phyloP scores from a whole-genome alignment of 768 basidiomycete species.

The Podaxis sp. region DNA sequence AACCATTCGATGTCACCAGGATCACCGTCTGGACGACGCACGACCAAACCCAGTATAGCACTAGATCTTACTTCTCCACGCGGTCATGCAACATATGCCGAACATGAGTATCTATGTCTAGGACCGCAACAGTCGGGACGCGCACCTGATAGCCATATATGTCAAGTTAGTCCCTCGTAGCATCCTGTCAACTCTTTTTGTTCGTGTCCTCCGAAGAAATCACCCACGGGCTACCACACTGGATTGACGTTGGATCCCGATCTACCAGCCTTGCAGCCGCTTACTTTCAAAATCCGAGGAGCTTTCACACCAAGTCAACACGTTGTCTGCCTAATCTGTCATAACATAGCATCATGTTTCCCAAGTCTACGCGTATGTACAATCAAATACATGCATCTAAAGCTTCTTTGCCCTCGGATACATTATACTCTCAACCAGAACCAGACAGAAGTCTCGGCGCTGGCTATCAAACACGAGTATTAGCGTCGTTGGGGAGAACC shows the following conservation, averaged over 20 bases:
- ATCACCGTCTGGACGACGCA: background rate
- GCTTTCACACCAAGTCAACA: background rate
- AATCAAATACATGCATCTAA: background rate
- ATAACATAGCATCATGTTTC: background rate
- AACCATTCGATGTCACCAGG: too few relatives aligned
- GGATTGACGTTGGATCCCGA: background rate
- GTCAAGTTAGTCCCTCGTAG: background rate
- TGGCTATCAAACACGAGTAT: background rate
- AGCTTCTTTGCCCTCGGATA: background rate
- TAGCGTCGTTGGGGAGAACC: background rate
- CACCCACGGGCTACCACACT: background rate
- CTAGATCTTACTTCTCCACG: background rate
- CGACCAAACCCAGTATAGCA: background rate
- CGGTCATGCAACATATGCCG: background rate
- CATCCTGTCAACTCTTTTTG: background rate
- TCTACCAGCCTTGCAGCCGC: background rate
- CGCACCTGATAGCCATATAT: background rate
- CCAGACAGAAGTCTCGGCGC: background rate
- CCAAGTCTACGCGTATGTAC: background rate
- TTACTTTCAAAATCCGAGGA: constrained; percentile 1
- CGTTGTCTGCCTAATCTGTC: background rate
- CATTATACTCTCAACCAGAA: background rate
- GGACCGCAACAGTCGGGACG: background rate
- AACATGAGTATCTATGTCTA: background rate
- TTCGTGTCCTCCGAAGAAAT: background rate